A percentile compares a stretch with the other conserved stretches of the same genome.
phyloP scores from a whole-genome alignment of 768 basidiomycete genomes.

The Russula sp. region DNA sequence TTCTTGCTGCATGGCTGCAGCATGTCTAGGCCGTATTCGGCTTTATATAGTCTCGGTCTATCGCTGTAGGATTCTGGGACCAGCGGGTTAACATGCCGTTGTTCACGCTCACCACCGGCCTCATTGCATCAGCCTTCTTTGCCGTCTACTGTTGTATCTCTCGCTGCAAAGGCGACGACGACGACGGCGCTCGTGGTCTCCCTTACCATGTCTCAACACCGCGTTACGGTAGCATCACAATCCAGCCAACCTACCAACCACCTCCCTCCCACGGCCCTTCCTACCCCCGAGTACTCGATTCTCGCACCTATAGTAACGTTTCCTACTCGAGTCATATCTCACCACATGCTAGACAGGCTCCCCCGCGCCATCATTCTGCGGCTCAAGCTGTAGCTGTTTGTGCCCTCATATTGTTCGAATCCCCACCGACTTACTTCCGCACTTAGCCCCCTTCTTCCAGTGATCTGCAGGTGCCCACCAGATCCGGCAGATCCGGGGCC shows the following conservation, averaged over 20 bases:
- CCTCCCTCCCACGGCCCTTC: not conserved
- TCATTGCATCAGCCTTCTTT: not conserved
- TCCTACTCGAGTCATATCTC: not conserved
- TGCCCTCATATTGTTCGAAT: not conserved
- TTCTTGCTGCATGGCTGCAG: not conserved
- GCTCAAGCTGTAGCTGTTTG: not conserved
- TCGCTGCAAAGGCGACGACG: not conserved
- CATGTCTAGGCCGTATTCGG: not conserved
- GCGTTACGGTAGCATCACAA: not conserved
- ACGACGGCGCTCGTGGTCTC: not conserved
- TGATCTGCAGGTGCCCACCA: not conserved
- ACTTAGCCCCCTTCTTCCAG: not conserved
- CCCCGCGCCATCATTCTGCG: not conserved
- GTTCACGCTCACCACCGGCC: not conserved
- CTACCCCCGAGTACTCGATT: too few relatives aligned
- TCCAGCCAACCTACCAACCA: not conserved
- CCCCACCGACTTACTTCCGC: not conserved
- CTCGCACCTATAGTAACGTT: not conserved
- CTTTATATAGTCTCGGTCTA: not conserved
- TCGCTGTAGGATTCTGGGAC: not conserved
- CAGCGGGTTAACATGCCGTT: not conserved
- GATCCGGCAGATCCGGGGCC: too few relatives aligned
- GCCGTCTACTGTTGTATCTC: not conserved
- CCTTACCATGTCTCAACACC: not conserved
- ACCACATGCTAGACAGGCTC: not conserved